Evolutionary conservation across 441 rosid genomes (phyloP), one percentile per base, ranked within the genome.

Genomic region (Populus hybrid): DNA sequence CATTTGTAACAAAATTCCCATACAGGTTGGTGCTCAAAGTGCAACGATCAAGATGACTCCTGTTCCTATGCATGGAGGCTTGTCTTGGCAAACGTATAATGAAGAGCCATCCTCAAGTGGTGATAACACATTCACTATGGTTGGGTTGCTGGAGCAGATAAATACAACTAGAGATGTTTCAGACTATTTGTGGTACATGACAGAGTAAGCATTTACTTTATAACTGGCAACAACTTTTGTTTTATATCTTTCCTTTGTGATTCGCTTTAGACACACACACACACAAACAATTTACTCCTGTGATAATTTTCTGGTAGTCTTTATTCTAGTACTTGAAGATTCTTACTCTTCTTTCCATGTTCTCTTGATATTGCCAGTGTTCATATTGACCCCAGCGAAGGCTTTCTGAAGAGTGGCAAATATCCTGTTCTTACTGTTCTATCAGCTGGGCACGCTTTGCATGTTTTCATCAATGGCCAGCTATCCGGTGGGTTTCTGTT

Each of bases 361-460:
- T 75, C 38, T 67, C 69, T 57, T 80, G 71, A 40, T 71, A 73
- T 73, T 34, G 69, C n/a, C 85, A 96, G 99, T 71, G 88, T 94
- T 64, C 75, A 81, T 75, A 82, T 94, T 79, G 87, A 85, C 65
- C 69, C 89, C 50, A 82, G 57, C 18, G 98, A 94, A 83, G 92
- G 87, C 75, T 96, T 91, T 87, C 75, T 96, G 85, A 90, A 78
- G 83, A 88, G 77, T 19, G 96, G 96, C 36, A 82, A 81, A n/a
- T 83, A 86, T 80, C 98, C 97, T 0, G 83, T 84, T 77, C 98
- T 96, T 63, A 87, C 89, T 1, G 91, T 94, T 77, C 75, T 86
- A 32, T 96, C 99, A 46, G 99, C 99, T 79, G 98, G 99, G 40
- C 99, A 96, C 82, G 99, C 98, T 81, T 82, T 96, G 87, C 98